Conservation (phyloP, 371 early-diverging fungal species). For the Syncephalastrum sp. region DNA sequence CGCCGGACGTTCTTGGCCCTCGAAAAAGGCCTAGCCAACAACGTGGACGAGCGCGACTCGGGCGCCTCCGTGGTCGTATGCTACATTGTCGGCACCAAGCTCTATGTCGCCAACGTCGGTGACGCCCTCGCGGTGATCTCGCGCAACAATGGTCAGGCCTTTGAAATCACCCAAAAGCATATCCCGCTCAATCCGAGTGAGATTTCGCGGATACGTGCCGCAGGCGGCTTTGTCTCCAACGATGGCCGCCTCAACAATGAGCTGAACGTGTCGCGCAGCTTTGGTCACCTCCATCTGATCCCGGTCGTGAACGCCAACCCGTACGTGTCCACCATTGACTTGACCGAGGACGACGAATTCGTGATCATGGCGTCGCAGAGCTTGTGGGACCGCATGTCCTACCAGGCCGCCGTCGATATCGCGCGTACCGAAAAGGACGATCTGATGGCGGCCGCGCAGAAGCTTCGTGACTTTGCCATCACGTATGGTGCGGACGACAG, state of each 20-base stretch:
- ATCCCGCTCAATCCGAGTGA: conserved; percentile 72
- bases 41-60: conserved; percentile 50
- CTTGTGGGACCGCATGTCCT: conserved; percentile 83
- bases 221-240: conserved; percentile 80
- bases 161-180: conserved; percentile 76
- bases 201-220: conserved; percentile 76
- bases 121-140: conserved; percentile 86
- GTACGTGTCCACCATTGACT: conserved; percentile 65
- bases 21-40: conserved; percentile 71
- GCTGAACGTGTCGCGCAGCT: conserved; percentile 75
- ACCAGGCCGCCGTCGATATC: conserved; percentile 83
- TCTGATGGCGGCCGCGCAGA: conserved; percentile 79
- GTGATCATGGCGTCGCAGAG: conserved; percentile 83
- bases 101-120: conserved; percentile 91
- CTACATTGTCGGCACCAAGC: conserved; percentile 74
- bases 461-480: conserved; percentile 85
- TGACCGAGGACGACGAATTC: conserved; percentile 88
- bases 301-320: conserved; percentile 90
- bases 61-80: conserved; percentile 80
- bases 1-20: conserved; percentile 75
- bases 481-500: conserved; percentile 80
- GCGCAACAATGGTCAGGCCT: conserved; percentile 70
- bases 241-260: conserved; percentile 77
- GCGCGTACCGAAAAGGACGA: conserved; percentile 76
- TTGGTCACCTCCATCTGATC: conserved; percentile 84